Conservation (phyloP, 2,329 filamentous ascomycete species). For the Ilyonectria robusta region DNA sequence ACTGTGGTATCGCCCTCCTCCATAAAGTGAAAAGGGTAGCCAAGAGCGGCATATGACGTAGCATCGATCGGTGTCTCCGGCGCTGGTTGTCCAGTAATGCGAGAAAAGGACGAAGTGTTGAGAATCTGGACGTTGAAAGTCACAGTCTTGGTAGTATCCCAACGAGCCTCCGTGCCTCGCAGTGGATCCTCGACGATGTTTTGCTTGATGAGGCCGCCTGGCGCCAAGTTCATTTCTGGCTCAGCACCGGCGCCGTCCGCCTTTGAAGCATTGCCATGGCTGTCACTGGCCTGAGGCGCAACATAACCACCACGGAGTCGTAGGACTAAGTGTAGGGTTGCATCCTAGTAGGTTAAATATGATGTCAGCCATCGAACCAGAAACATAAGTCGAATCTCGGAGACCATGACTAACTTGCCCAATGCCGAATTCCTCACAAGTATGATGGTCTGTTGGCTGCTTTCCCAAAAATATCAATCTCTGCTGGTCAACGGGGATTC, state of each 20-base stretch:
- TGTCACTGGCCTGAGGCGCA: too few relatives aligned
- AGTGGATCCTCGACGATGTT: not conserved
- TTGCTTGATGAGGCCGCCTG: constrained; percentile 17
- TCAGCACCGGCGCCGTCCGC: not conserved
- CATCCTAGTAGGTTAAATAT: not conserved
- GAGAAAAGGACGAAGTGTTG: constrained; percentile 1
- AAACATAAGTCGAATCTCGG: too few relatives aligned
- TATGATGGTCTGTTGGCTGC: not conserved
- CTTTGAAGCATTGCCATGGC: not conserved
- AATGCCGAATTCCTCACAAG: not conserved
- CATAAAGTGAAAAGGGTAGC: not conserved
- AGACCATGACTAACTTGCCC: not conserved
- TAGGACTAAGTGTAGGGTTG: not conserved
- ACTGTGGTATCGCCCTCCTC: not conserved
- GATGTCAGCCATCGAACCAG: too few relatives aligned
- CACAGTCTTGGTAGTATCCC: not conserved
- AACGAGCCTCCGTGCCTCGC: not conserved
- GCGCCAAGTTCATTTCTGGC: constrained; percentile 11
- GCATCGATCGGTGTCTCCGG: not conserved
- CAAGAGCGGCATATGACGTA: not conserved
- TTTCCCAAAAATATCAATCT: not conserved
- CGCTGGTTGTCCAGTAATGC: not conserved
- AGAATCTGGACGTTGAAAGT: constrained; percentile 25
- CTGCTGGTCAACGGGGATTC: not conserved
- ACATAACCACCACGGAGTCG: not conserved